Percentiles rank a stretch among this genome's conserved stretches.
Evolutionary conservation across 768 basidiomycete genomes (phyloP).

Genomic region (Nidularia pulvinata): DNA sequence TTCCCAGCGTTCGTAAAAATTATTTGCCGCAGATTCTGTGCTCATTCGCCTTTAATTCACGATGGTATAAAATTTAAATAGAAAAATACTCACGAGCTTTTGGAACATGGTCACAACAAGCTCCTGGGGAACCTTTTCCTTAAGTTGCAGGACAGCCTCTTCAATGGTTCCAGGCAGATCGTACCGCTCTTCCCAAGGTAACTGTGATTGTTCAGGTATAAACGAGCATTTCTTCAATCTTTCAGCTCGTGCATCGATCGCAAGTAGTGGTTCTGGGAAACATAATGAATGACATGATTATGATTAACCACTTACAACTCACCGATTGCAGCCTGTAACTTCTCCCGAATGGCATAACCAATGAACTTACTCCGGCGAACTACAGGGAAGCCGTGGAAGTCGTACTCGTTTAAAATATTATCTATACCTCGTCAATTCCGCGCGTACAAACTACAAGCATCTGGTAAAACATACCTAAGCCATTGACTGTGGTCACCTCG

Average conservation of each 20-base stretch:
- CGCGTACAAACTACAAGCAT: background rate
- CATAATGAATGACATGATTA: background rate
- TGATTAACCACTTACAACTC: slow-evolving; percentile 6
- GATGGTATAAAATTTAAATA: background rate
- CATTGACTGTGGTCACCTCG: slow-evolving; percentile 40
- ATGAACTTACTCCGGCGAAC: slow-evolving; percentile 48
- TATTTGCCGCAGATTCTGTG: slow-evolving; percentile 66
- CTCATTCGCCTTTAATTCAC: background rate
- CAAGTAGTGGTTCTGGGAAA: slow-evolving; percentile 20
- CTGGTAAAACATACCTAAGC: slow-evolving; percentile 35
- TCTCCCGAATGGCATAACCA: slow-evolving; percentile 63
- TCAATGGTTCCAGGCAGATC: slow-evolving; percentile 40
- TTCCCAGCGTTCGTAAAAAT: slow-evolving; percentile 62
- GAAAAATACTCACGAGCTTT: slow-evolving; percentile 47
- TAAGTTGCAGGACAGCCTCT: slow-evolving; percentile 57
- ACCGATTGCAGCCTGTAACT: slow-evolving; percentile 39
- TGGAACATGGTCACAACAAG: slow-evolving; percentile 76
- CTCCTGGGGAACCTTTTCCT: slow-evolving; percentile 71
- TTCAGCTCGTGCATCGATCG: slow-evolving; percentile 22
- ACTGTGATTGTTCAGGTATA: slow-evolving; percentile 22
- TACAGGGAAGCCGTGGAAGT: slow-evolving; percentile 69
- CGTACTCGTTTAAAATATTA: slow-evolving; percentile 35
- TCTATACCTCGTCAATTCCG: slow-evolving; percentile 20
- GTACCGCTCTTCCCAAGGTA: slow-evolving; percentile 23
- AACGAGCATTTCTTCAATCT: slow-evolving; percentile 39